phyloP scores from a whole-genome alignment of 176 grass and related monocot genomes.

The Eragrostis nindensis region DNA sequence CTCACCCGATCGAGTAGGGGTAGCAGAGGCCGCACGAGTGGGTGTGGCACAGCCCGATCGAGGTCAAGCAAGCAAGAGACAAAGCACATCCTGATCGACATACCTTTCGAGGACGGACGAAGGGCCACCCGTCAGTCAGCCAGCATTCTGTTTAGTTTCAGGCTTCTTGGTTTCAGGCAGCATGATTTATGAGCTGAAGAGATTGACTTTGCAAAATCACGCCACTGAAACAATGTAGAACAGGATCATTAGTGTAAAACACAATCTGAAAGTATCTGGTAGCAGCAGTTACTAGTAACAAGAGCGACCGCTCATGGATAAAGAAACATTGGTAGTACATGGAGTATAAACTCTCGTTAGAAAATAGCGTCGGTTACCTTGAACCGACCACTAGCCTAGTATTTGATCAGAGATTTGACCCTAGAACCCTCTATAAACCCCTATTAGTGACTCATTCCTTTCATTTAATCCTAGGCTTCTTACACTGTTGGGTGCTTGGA shows the following conservation, averaged over 20 bases:
- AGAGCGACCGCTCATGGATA: not conserved
- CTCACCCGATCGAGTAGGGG: constrained; percentile 37
- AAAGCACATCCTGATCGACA: constrained; percentile 48
- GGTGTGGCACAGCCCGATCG: constrained; percentile 34
- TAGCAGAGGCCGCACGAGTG: constrained; percentile 61
- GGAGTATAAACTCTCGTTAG: constrained; percentile 15
- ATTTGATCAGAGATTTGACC: constrained; percentile 51
- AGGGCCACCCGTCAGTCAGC: constrained; percentile 15
- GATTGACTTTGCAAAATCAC: not conserved
- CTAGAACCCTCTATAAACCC: constrained; percentile 47
- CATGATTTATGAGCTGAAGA: not conserved
- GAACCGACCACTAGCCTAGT: constrained; percentile 47
- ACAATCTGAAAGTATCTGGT: not conserved
- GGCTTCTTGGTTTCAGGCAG: not conserved
- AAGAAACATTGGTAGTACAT: constrained; percentile 24
- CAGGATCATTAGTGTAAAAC: not conserved
- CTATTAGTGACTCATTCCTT: constrained; percentile 17
- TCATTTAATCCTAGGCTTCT: constrained; percentile 73
- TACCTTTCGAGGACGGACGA: constrained; percentile 41
- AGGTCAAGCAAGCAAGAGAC: constrained; percentile 71
- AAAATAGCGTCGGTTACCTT: constrained; percentile 21
- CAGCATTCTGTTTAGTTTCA: not conserved
- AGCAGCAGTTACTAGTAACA: not conserved
- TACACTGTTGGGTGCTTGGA: constrained; percentile 69
- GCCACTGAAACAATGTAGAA: constrained; percentile 4